A percentile compares a stretch with the other conserved stretches of the same genome.
Evolutionary conservation across 164 flowering plant genomes (phyloP).

Genomic region (Amborella trichopoda): DNA sequence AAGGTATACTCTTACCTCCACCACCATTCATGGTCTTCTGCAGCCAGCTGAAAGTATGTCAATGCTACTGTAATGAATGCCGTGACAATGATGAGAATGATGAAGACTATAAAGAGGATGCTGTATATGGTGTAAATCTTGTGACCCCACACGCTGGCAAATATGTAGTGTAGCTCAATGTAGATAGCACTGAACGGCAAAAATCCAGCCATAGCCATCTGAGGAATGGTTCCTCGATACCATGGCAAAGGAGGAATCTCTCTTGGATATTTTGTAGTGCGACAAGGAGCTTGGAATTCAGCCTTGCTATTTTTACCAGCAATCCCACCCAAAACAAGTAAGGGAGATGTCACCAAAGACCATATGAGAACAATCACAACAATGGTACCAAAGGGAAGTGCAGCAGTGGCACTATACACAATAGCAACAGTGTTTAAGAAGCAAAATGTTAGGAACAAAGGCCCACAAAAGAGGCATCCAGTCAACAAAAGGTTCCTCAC

Average conservation of each 20-base stretch:
- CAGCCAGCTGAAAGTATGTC: slow-evolving; percentile 35
- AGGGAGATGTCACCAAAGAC: slow-evolving; percentile 29
- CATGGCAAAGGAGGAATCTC: slow-evolving; percentile 32
- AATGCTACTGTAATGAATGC: slow-evolving; percentile 34
- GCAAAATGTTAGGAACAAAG: slow-evolving; percentile 29
- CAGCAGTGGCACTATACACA: slow-evolving; percentile 32
- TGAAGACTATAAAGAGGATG: slow-evolving; percentile 32
- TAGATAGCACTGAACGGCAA: slow-evolving; percentile 35
- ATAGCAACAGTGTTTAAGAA: slow-evolving; percentile 34
- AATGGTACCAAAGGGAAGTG: slow-evolving; percentile 31
- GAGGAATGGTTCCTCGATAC: slow-evolving; percentile 25
- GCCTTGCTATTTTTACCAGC: slow-evolving; percentile 34
- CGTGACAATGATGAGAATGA: slow-evolving; percentile 30
- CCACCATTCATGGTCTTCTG: slow-evolving; percentile 44
- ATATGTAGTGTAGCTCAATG: slow-evolving; percentile 32
- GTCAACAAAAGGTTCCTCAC: slow-evolving; percentile 30
- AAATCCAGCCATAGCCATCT: slow-evolving; percentile 39
- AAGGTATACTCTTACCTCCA: slow-evolving; percentile 27
- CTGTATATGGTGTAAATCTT: slow-evolving; percentile 32
- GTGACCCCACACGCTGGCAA: slow-evolving; percentile 39
- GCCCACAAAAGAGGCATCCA: slow-evolving; percentile 34
- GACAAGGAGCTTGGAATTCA: slow-evolving; percentile 33
- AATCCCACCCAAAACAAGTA: slow-evolving; percentile 35
- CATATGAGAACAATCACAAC: slow-evolving; percentile 32
- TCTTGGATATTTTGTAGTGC: slow-evolving; percentile 32